Evolutionary conservation across 2,329 filamentous ascomycete genomes (phyloP).

Genomic region (Aureobasidium subglaciale): DNA sequence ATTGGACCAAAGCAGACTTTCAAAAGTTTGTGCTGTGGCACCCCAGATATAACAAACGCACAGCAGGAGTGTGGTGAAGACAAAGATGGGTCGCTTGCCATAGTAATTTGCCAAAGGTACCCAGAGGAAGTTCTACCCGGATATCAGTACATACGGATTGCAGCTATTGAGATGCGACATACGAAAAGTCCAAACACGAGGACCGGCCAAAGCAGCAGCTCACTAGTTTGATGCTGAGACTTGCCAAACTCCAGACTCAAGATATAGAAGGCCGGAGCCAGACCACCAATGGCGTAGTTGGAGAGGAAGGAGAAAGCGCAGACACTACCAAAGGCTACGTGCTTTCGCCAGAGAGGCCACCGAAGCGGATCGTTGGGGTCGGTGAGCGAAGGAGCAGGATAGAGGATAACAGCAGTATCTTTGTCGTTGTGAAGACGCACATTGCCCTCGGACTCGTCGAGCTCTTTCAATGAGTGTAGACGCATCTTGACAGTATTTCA

Average conservation of each 20-base stretch:
- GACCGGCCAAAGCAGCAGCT: conserved; percentile 35
- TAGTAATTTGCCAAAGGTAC: conserved; percentile 43
- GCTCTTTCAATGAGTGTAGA: conserved; percentile 29
- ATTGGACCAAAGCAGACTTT: conserved; percentile 39
- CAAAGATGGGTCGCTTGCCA: conserved; percentile 43
- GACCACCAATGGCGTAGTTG: conserved; percentile 40
- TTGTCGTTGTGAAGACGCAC: conserved; percentile 28
- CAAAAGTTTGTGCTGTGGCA: conserved; percentile 35
- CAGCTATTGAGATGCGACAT: conserved; percentile 10
- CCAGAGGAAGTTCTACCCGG: conserved; percentile 42
- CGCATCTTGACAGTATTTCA: conserved; percentile 22
- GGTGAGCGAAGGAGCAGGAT: conserved; percentile 41
- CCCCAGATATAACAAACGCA: conserved; percentile 42
- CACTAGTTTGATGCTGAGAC: conserved; percentile 38
- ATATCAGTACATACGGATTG: background rate
- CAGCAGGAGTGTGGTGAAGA: conserved; percentile 39
- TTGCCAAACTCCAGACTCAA: conserved; percentile 41
- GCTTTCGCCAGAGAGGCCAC: conserved; percentile 43
- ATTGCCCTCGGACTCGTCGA: conserved; percentile 34
- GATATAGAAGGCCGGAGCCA: conserved; percentile 38
- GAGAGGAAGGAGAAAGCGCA: conserved; percentile 42
- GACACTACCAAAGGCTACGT: conserved; percentile 37
- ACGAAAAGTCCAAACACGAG: conserved; percentile 41
- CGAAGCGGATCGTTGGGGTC: conserved; percentile 44
- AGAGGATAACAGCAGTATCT: conserved; percentile 32